Conservation (phyloP, 345 rosid genomes). For the Salix exigua region DNA sequence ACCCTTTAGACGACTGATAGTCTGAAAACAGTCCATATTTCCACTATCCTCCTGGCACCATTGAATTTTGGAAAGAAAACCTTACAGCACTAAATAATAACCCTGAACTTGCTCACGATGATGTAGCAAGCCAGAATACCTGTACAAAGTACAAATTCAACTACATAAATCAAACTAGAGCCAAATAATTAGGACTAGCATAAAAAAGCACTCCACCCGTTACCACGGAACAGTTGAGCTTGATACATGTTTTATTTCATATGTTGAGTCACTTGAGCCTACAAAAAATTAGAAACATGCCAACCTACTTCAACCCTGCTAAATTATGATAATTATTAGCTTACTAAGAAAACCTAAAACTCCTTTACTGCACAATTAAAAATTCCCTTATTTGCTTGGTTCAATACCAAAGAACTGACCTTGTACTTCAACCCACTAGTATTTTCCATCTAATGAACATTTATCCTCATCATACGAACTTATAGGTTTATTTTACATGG, state of each 20-base stretch:
- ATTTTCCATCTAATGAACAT: not conserved
- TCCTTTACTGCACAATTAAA: not conserved
- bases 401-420: not conserved
- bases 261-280: not conserved
- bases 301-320: not conserved
- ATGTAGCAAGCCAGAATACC: constrained; percentile 15
- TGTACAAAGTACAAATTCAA: constrained; percentile 8
- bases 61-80: constrained; percentile 37
- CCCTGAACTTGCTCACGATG: constrained; percentile 11
- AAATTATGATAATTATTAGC: not conserved
- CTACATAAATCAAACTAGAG: not conserved
- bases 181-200: not conserved
- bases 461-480: not conserved
- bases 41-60: constrained; percentile 48
- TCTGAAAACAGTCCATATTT: constrained; percentile 44
- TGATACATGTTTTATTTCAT: not conserved
- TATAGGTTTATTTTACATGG: not conserved
- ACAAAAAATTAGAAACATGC: not conserved
- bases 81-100: constrained; percentile 18
- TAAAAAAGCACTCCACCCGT: not conserved
- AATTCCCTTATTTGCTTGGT: not conserved
- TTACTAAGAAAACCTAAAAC: not conserved
- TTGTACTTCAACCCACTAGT: not conserved
- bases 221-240: constrained; percentile 1
- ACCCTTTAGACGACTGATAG: constrained; percentile 45